These are phyloP conservation scores for Globisporangium cystogenes DNA, from an alignment of 352 stramenopile species.

Conservation along the genomic window DNA sequence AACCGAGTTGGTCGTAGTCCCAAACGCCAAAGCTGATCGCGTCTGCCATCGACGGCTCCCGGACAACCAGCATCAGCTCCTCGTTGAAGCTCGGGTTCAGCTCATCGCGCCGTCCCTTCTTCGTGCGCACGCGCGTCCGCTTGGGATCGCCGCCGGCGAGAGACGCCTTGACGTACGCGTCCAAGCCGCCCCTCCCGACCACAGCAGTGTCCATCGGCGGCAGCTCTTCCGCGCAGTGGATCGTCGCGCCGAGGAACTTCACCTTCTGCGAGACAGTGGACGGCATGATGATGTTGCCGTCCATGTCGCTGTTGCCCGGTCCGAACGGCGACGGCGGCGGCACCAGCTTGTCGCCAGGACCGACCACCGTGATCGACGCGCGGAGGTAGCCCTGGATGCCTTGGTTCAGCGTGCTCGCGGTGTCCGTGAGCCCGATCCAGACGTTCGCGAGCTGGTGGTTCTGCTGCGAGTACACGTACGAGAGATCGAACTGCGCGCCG, in stretches of 20 bases:
- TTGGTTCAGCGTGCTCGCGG: conserved; percentile 68
- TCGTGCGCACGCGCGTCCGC: conserved; percentile 65
- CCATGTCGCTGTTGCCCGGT: conserved; percentile 27
- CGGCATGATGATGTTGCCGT: conserved; percentile 77
- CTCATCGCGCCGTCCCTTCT: conserved; percentile 52
- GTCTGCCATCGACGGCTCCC: conserved; percentile 12
- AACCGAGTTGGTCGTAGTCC: conserved; percentile 64
- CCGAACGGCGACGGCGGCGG: conserved; percentile 30
- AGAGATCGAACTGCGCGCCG: conserved; percentile 79
- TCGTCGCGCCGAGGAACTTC: conserved; percentile 48
- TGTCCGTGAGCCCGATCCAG: conserved; percentile 89
- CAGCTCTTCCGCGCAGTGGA: conserved; percentile 59
- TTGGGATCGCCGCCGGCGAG: conserved; percentile 28
- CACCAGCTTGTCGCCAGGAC: conserved; percentile 37
- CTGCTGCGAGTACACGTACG: conserved; percentile 81
- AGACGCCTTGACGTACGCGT: conserved; percentile 53
- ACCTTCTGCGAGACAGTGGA: conserved; percentile 46
- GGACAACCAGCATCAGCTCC: conserved; percentile 50
- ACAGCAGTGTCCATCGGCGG: conserved; percentile 53
- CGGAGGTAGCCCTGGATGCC: conserved; percentile 90
- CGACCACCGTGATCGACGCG: conserved; percentile 84
- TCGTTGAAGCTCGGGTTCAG: conserved; percentile 62
- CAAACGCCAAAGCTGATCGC: conserved; percentile 45
- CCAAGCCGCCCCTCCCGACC: conserved; percentile 54
- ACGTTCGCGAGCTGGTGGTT: conserved; percentile 89